Evolutionary conservation across 2,329 filamentous ascomycete species (phyloP), one percentile per base, ranked within the genome.

Genomic region (Paracoccidioides lutzii): DNA sequence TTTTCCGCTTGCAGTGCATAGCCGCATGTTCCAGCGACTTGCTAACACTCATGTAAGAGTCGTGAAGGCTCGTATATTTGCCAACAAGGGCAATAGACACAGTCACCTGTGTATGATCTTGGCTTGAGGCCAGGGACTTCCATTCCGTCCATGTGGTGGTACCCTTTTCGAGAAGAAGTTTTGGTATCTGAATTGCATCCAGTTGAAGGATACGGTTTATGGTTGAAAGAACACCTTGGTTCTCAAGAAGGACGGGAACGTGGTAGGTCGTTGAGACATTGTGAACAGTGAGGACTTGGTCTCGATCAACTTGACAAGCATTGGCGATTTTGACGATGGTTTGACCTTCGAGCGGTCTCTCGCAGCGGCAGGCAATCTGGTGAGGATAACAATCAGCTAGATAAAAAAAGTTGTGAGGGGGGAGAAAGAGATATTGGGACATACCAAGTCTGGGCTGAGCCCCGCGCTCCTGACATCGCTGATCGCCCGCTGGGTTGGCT

Each of bases 261-360:
- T 95, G 90, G 73, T 98, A 98, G 53, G 88, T 94, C 10, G 90
- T 90, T 22, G 84, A 78, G 72, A 97, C 88, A 69, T 97, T 86
- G 63, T 86, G 85, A 9, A 98, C 90, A 9, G 82, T 87, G 59
- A 97, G 77, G 45, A 97, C 89, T 67, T 96, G 89, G 61, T 90
- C 80, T 9, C 80, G 74, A 54, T 94, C 88, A 50, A 96, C 85
- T 67, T 95, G 88, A 71, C 91, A 97, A 73, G 85, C 88, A 65
- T 82, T 81, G 59, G 91, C 90, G 60, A 98, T 89, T 75, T 98
- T 97, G 60, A 85, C 79, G 52, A 91, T 83, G 0, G 89, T 91
- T 7, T 76, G 74, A 41, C 82, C 76, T 50, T 88, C 84, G 5
- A 97, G 81, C 10, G 84, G 80, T 53, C 79, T 78, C 65, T 91